Conservation (phyloP, 2,329 filamentous ascomycete genomes). For the Pestalotiopsis sp. region DNA sequence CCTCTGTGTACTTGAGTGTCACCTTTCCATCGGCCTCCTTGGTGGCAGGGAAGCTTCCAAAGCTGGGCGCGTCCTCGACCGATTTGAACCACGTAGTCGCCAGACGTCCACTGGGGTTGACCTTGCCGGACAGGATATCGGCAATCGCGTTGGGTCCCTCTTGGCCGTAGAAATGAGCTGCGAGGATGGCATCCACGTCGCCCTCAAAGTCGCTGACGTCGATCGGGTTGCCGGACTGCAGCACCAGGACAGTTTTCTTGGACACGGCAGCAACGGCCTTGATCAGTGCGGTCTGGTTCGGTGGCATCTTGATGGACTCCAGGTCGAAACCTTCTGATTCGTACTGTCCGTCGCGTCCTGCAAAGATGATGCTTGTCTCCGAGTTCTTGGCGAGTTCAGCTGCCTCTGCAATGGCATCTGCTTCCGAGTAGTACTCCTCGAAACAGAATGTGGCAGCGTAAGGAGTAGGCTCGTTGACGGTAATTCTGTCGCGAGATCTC, state of each 20-base stretch:
- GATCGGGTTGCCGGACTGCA: constrained; percentile 7
- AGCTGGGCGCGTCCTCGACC: not conserved
- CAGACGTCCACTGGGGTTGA: constrained; percentile 3
- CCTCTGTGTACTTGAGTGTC: constrained; percentile 3
- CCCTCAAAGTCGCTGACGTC: constrained; percentile 8
- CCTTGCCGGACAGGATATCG: constrained; percentile 2
- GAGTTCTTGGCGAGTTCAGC: constrained; percentile 5
- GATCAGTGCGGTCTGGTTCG: constrained; percentile 2
- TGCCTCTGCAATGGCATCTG: not conserved
- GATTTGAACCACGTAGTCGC: constrained; percentile 7
- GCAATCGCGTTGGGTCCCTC: constrained; percentile 3
- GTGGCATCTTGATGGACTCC: not conserved
- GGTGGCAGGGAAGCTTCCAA: not conserved
- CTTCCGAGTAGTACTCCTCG: constrained; percentile 4
- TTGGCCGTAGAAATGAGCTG: constrained; percentile 3
- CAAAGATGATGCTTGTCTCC: constrained; percentile 9
- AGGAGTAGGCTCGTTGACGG: constrained; percentile 6
- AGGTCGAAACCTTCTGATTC: constrained; percentile 8
- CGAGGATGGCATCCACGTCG: constrained; percentile 5
- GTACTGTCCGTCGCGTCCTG: constrained; percentile 10
- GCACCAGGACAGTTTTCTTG: constrained; percentile 1
- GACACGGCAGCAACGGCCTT: constrained; percentile 4
- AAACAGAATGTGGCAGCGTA: constrained; percentile 5
- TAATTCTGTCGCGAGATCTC: constrained; percentile 11
- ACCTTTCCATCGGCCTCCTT: constrained; percentile 1